Base-by-base conservation (phyloP, 1,284 basidiomycete species). In the Bjerkandera adusta region DNA sequence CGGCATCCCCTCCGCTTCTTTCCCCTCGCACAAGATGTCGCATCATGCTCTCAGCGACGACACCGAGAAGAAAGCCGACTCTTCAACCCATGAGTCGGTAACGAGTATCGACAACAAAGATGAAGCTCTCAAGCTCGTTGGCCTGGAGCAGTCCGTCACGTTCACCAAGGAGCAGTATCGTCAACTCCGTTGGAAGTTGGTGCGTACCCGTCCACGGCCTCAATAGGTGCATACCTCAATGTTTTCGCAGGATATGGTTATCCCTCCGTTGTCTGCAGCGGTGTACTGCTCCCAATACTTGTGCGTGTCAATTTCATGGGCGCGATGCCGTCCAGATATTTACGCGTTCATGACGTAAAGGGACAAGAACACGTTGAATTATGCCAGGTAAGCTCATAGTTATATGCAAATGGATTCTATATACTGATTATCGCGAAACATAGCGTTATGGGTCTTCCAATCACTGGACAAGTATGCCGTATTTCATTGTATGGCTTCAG, bases 221-320 rank as follows among this genome's bases (percentile, higher is more conserved):
- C 27, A 40, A 36, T 21, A 6, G 22, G 21, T 4, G 43, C 37
- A 18, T 12, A 20, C 13, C 26, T 13, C 5, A 10, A n/a, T 24
- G 7, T 2, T 38, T 20, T 24, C 5, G 5, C 32, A 83, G 78
- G 83, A 85, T 57, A 50, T 68, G 13, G 56, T 79, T 30, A 81
- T 85, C 38, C 76, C 79, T 0, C 77, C 82, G 3, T 61, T 85
- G 24, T 80, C 78, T 57, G 81, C 79, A 1, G 76, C 79, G 1
- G 81, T 83, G 5, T 85, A 83, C 58, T 83, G 83, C 57, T 81
- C 77, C 1, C 82, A 83, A 57, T 83, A 75, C 52, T 61, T 83
- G 81, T 83, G 57, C 43, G 72, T 44, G n/a, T n/a, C n/a, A n/a
- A n/a, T n/a, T n/a, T n/a, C n/a, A n/a, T n/a, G n/a, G n/a, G 13